These are phyloP conservation scores for Candida jianshihensis DNA, from an alignment of 805 yeast genomes.

Conservation along the genomic window DNA sequence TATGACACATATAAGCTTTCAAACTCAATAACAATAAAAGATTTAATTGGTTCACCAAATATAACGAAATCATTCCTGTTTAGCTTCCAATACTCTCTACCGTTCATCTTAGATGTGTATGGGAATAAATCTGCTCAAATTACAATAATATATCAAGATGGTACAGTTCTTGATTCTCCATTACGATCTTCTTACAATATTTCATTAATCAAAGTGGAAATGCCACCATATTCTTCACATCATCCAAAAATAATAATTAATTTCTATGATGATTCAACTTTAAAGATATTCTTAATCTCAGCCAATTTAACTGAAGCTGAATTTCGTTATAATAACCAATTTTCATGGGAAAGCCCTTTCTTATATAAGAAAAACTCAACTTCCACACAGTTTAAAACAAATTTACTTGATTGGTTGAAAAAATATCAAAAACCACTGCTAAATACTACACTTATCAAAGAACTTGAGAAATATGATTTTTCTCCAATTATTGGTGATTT, in stretches of 20 bases:
- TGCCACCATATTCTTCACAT: constrained; percentile 42
- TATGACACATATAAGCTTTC: constrained; percentile 1
- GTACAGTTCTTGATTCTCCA: constrained; percentile 20
- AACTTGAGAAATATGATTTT: constrained; percentile 36
- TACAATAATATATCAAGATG: constrained; percentile 25
- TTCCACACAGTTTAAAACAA: constrained; percentile 34
- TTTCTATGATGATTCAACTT: constrained; percentile 31
- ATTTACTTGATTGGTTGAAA: constrained; percentile 37
- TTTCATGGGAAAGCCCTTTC: constrained; percentile 56
- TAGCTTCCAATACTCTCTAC: constrained; percentile 41
- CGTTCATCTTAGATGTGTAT: constrained; percentile 25
- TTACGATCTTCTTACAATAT: constrained; percentile 7
- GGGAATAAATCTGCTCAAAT: constrained; percentile 9
- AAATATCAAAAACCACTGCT: constrained; percentile 32
- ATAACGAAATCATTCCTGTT: constrained; percentile 36
- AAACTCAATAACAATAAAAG: constrained; percentile 1
- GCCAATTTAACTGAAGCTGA: constrained; percentile 52
- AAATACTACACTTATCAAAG: constrained; percentile 19
- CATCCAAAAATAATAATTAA: constrained; percentile 67
- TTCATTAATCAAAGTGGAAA: constrained; percentile 23
- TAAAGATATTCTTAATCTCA: constrained; percentile 51
- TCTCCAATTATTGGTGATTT: constrained; percentile 42
- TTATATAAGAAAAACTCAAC: constrained; percentile 10
- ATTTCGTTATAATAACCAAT: constrained; percentile 52
- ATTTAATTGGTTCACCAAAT: constrained; percentile 9